Conservation (phyloP, 2,329 filamentous ascomycete species). For the Zasmidium angulare region DNA sequence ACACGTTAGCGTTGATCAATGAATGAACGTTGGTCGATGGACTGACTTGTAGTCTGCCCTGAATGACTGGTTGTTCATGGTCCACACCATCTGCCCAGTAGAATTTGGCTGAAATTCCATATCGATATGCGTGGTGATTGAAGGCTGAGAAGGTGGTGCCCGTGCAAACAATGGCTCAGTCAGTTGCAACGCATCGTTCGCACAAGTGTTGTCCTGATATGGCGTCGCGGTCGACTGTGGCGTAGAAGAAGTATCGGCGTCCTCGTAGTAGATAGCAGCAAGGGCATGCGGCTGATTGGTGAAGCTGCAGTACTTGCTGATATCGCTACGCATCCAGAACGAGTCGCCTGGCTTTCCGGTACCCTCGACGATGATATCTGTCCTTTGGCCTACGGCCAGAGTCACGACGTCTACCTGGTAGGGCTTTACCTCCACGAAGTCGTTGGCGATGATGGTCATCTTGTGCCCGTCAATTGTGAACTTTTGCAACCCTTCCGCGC, state of each 20-base stretch:
- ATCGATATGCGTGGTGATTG: conserved; percentile 42
- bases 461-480: conserved; percentile 50
- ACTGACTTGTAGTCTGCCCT: conserved; percentile 45
- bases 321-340: conserved; percentile 37
- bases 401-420: conserved; percentile 40
- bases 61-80: conserved; percentile 52
- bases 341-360: conserved; percentile 24
- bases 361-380: conserved; percentile 46
- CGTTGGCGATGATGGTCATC: conserved; percentile 43
- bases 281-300: conserved; percentile 42
- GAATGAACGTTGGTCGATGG: background rate
- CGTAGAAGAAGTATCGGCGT: conserved; percentile 47
- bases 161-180: conserved; percentile 57
- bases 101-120: conserved; percentile 45
- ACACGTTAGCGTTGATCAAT: background rate
- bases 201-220: conserved; percentile 48
- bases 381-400: conserved; percentile 59
- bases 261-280: conserved; percentile 66
- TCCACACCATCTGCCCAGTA: conserved; percentile 56
- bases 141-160: conserved; percentile 32
- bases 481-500: conserved; percentile 42
- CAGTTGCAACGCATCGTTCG: conserved; percentile 55
- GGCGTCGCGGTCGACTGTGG: conserved; percentile 49
- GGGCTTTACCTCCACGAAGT: conserved; percentile 43
- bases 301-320: conserved; percentile 20